Evolutionary conservation across 1,284 basidiomycete species (phyloP), one percentile per base, ranked within the genome.

Genomic region (Cerrena zonata): DNA sequence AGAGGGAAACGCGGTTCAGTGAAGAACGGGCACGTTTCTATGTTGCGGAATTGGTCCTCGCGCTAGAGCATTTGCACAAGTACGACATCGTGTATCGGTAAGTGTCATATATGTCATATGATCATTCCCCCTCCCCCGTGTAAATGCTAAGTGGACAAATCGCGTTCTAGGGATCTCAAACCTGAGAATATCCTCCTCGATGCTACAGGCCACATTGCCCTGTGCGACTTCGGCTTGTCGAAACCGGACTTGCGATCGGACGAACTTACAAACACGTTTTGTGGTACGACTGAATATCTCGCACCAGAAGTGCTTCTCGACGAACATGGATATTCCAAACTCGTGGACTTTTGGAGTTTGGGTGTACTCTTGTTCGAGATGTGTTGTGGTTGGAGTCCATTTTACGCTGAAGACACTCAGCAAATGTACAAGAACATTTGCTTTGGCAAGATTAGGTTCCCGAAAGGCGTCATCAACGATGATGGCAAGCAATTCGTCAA

Each of bases 351-450:
- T 67, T 99, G 96, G 96, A 92, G 88, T 46, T 74, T 98, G 11
- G 94, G 94, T 46, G 93, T 94, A 15, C 75, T 92, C 39, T 73
- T 94, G 27, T 94, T 94, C 63, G 92, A 94, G 70, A 99, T 99
- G 96, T 99, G 95, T 67, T 99, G 96, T 63, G 96, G 96, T 15
- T 99, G 96, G 96, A 94, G 90, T 67, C 96, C 96, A 34, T 99
- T 99, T 74, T 99, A 99, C 65, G 95, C 95, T 13, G 96, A 99
- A 64, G 96, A 99, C 67, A 98, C 94, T 15, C 95, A 99, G 68
- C 92, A 97, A 71, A 99, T 99, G 96, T 99, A 99, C 77, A 94
- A 94, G 79, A 91, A 95, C 74, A 99, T 99, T 60, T 98, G 94
- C 68, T 94, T 93, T 69, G 96, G 96, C 58, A 99, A 98, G 79